Evolutionary conservation across 257 asterid genomes (phyloP).

Genomic region (Capsicum baccatum): DNA sequence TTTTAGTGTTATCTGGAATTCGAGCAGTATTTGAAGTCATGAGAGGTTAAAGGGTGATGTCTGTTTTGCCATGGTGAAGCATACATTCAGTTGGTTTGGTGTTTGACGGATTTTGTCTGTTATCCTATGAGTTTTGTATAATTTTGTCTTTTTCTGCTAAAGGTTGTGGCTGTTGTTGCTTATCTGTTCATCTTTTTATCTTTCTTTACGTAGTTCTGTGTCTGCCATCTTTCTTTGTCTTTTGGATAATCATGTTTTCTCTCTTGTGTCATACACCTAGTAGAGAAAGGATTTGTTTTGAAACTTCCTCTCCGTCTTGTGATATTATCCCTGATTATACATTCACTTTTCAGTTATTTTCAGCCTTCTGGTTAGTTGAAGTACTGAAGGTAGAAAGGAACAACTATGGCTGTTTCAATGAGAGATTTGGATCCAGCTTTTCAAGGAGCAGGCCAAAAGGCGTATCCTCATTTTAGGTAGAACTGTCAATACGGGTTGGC

Average conservation of each 20-base stretch:
- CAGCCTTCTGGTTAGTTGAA: slow-evolving; percentile 43
- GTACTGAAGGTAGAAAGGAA: slow-evolving; percentile 32
- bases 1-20: slow-evolving; percentile 3
- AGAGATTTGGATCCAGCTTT: slow-evolving; percentile 92
- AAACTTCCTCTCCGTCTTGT: neutral
- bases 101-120: neutral
- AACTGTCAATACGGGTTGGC: too few species aligned
- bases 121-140: neutral
- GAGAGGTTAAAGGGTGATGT: neutral
- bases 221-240: slow-evolving; percentile 13
- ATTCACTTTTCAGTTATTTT: slow-evolving; percentile 32
- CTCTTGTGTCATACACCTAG: slow-evolving; percentile 9
- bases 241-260: slow-evolving; percentile 19
- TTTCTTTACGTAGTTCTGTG: neutral
- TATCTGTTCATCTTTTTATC: slow-evolving; percentile 16
- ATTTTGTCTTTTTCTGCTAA: slow-evolving; percentile 7
- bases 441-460: slow-evolving; percentile 95
- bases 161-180: slow-evolving; percentile 24
- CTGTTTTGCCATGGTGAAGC: slow-evolving; percentile 25
- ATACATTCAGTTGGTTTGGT: neutral
- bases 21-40: slow-evolving; percentile 23
- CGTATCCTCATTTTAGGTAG: slow-evolving; percentile 68
- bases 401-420: slow-evolving; percentile 86
- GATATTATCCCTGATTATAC: slow-evolving; percentile 12
- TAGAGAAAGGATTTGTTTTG: slow-evolving; percentile 1